Percentiles rank a stretch among this genome's conserved stretches.
phyloP scores from a whole-genome alignment of 306 rosid species.

The Begonia peltatifolia region DNA sequence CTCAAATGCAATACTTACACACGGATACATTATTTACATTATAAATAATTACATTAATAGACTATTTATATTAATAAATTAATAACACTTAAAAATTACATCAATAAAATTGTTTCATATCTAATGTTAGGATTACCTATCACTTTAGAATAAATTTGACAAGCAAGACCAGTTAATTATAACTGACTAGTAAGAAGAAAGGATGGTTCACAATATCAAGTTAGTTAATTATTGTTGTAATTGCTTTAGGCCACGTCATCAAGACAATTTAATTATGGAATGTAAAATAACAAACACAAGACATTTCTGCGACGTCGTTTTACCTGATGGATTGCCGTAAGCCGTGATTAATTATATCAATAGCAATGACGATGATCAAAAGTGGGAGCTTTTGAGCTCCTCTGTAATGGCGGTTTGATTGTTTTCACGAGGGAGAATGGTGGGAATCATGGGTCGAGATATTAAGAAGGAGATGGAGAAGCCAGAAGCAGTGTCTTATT shows the following conservation, averaged over 20 bases:
- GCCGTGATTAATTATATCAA: not conserved
- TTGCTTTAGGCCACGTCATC: not conserved
- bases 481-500: conserved; percentile 9
- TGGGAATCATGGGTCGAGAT: conserved; percentile 8
- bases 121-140: too few species aligned
- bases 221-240: not conserved
- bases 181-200: not conserved
- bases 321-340: not conserved
- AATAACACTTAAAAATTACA: too few species aligned
- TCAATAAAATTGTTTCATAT: too few species aligned
- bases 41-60: too few species aligned
- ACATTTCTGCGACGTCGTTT: not conserved
- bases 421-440: conserved; percentile 4
- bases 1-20: too few species aligned
- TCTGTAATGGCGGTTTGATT: not conserved
- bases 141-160: too few species aligned
- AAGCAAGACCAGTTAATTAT: too few species aligned
- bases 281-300: not conserved
- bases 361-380: too few species aligned
- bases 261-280: not conserved
- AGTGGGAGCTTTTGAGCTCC: not conserved
- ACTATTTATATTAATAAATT: too few species aligned
- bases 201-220: not conserved
- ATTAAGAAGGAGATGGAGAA: conserved; percentile 4
- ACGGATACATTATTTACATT: too few species aligned